Conservation (phyloP, 495 filamentous ascomycete species). For the Daldinia bambusicola region DNA sequence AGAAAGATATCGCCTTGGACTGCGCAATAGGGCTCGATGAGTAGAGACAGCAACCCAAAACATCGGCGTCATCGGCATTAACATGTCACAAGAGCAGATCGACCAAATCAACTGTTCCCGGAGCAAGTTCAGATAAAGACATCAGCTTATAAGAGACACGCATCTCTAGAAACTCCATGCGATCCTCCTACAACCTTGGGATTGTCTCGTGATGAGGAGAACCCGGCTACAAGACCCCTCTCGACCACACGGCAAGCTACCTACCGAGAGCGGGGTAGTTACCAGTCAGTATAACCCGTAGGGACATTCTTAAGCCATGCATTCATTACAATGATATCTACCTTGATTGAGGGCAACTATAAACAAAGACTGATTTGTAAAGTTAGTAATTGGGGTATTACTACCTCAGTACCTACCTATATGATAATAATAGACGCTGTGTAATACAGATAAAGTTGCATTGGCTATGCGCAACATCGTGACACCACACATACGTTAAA, state of each 20-base stretch:
- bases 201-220: constrained; percentile 19
- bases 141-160: not conserved
- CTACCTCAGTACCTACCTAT: no score
- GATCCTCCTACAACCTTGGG: not conserved
- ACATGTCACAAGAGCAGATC: not conserved
- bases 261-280: constrained; percentile 44
- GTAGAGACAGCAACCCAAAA: constrained; percentile 10
- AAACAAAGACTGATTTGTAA: not conserved
- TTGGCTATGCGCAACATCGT: not conserved
- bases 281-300: not conserved
- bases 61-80: constrained; percentile 23
- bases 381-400: not conserved
- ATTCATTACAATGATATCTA: not conserved
- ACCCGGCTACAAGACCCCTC: constrained; percentile 9
- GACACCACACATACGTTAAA: not conserved
- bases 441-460: not conserved
- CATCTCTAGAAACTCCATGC: constrained; percentile 8
- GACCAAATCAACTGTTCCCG: not conserved
- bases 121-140: constrained; percentile 9
- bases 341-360: not conserved
- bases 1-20: constrained; percentile 7
- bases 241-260: constrained; percentile 24
- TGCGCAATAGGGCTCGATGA: constrained; percentile 8
- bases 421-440: not conserved
- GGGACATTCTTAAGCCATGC: constrained; percentile 1